These are phyloP conservation scores for Polyplosphaeria fusca DNA, from an alignment of 495 filamentous ascomycete species.

Conservation along the genomic window DNA sequence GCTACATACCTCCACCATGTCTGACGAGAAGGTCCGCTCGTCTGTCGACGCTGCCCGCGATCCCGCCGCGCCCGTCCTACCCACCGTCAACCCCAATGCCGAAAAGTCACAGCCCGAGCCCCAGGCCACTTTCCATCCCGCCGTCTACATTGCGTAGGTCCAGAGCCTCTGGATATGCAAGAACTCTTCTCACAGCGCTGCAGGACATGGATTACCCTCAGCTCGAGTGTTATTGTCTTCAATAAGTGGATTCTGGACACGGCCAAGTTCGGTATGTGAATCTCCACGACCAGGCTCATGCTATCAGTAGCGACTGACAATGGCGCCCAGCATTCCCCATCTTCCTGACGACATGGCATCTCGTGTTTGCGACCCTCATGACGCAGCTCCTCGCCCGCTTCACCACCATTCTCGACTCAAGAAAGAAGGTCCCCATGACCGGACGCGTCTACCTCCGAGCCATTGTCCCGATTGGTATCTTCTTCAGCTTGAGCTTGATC, in stretches of 20 bases:
- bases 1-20: slow-evolving; percentile 44
- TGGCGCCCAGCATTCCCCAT: slow-evolving; percentile 48
- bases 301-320: not conserved
- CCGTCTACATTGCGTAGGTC: slow-evolving; percentile 86
- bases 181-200: slow-evolving; percentile 33
- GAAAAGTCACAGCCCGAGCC: slow-evolving; percentile 60
- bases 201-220: slow-evolving; percentile 87
- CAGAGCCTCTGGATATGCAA: too few relatives aligned
- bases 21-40: slow-evolving; percentile 69
- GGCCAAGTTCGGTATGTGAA: slow-evolving; percentile 74
- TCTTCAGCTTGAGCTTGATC: slow-evolving; percentile 92
- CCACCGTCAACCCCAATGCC: slow-evolving; percentile 69
- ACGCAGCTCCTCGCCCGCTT: slow-evolving; percentile 85
- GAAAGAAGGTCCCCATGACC: slow-evolving; percentile 91
- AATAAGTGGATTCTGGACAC: slow-evolving; percentile 96
- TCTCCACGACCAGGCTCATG: not conserved
- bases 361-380: slow-evolving; percentile 83
- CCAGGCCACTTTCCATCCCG: slow-evolving; percentile 69
- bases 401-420: slow-evolving; percentile 80
- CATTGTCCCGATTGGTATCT: slow-evolving; percentile 87
- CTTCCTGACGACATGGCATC: slow-evolving; percentile 90
- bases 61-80: slow-evolving; percentile 62
- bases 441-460: slow-evolving; percentile 84
- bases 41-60: slow-evolving; percentile 66
- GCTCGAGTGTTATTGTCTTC: slow-evolving; percentile 93